Evolutionary conservation across 805 yeast genomes (phyloP).

Genomic region (Wickerhamiella allomyrinae): DNA sequence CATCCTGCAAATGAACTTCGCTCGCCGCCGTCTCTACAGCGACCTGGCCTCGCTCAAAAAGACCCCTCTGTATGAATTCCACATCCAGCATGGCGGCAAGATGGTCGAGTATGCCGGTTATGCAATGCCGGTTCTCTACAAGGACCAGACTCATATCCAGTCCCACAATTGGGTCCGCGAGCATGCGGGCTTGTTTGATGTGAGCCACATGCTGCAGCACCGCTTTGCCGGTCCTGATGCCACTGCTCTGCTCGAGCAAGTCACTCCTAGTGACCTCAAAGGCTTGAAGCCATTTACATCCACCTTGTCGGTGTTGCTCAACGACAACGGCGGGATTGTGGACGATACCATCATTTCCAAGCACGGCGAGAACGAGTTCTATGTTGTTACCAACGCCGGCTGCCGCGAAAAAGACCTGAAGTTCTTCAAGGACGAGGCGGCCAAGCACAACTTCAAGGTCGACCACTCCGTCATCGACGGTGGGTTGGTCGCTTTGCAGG

Average conservation of each 20-base stretch:
- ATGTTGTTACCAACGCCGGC: conserved; percentile 93
- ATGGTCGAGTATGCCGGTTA: conserved; percentile 97
- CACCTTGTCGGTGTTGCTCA: conserved; percentile 62
- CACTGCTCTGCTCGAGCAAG: conserved; percentile 49
- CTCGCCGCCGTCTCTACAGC: background rate
- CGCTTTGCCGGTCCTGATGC: conserved; percentile 55
- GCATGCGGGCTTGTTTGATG: conserved; percentile 86
- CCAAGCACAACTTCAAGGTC: conserved; percentile 25
- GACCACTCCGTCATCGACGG: conserved; percentile 40
- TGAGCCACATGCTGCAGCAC: conserved; percentile 95
- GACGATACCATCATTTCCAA: conserved; percentile 89
- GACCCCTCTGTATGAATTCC: conserved; percentile 76
- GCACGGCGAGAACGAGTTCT: conserved; percentile 52
- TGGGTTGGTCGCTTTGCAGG: conserved; percentile 80
- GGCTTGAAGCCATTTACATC: conserved; percentile 42
- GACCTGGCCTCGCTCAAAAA: conserved; percentile 11
- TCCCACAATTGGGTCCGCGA: conserved; percentile 90
- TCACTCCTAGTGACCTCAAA: conserved; percentile 81
- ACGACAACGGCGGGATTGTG: conserved; percentile 70
- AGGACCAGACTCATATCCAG: conserved; percentile 73
- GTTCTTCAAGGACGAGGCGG: conserved; percentile 44
- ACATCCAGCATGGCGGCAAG: conserved; percentile 64
- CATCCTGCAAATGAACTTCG: conserved; percentile 5
- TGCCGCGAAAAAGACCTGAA: conserved; percentile 68
- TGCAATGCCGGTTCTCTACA: conserved; percentile 84